Evolutionary conservation across 495 filamentous ascomycete genomes (phyloP), one percentile per base, ranked within the genome.

Genomic region (Podospora tetraspora): DNA sequence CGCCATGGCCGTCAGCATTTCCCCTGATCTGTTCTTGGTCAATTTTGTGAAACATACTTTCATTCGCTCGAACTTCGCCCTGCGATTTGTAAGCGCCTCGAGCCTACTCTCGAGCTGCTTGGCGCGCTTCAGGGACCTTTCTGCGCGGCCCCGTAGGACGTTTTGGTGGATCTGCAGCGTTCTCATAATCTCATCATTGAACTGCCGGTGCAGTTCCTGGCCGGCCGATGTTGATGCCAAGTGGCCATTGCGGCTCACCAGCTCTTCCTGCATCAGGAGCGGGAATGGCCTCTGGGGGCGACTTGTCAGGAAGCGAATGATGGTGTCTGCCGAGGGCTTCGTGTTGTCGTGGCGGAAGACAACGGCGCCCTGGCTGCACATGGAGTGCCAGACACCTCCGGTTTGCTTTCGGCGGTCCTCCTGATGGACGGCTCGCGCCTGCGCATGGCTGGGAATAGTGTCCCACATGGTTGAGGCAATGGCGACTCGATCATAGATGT

Each of bases 401-500:
- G 21, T 13, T 21, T 37, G 23, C 27, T 8, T 13, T 25, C 23
- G 52, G 6, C 16, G n/a, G 24, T 32, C 25, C 7, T 58, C 63
- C 6, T 65, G 12, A 2, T n/a, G 57, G 11, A 65, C 10, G 13
- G 57, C 63, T 3, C 32, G 32, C 11, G 32, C 32, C 32, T 37
- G 32, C 11, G 11, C 11, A 12, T 13, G 32, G 32, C 3, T 37
- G 32, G 32, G 32, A 13, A 37, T 13, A 1, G 2, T 37, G 27
- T 65, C 63, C 63, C 63, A 65, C 63, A 58, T 65, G 2, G 63
- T 65, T 16, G 63, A 57, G 2, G 43, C 43, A 57, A 65, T 65
- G 5, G 57, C 57, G 6, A 65, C 52, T 21, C 63, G 57, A 8
- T 65, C 29, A 34, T 32, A 65, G 52, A 24, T 37, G n/a, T 65